phyloP scores from a whole-genome alignment of 805 yeast species.

The Suhomyces sp. region DNA sequence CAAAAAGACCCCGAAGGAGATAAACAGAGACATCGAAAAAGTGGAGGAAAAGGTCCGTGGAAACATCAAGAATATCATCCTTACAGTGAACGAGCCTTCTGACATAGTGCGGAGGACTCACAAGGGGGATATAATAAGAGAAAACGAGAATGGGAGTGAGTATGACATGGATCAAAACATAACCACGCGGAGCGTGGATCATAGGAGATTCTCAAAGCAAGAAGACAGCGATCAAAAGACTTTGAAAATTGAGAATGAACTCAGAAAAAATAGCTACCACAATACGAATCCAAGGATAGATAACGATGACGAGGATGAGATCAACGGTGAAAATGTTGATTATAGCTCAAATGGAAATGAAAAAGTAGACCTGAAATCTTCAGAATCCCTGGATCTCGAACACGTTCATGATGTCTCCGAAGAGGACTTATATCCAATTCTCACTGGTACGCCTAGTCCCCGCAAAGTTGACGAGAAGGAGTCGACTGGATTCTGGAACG shows the following conservation, averaged over 20 bases:
- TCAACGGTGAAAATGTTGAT: conserved; percentile 11
- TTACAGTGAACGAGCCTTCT: conserved; percentile 51
- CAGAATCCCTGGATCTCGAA: conserved; percentile 10
- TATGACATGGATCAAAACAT: conserved; percentile 28
- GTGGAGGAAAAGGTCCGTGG: conserved; percentile 70
- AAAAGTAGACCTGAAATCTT: conserved; percentile 1
- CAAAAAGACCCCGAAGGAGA: conserved; percentile 66
- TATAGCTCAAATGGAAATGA: conserved; percentile 5
- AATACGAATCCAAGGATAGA: conserved; percentile 21
- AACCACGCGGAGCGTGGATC: conserved; percentile 36
- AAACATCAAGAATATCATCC: conserved; percentile 66
- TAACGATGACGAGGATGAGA: conserved; percentile 29
- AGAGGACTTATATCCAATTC: conserved; percentile 4
- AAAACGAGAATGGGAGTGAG: conserved; percentile 29
- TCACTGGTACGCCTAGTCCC: background rate
- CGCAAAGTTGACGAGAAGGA: conserved; percentile 1
- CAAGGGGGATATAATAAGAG: conserved; percentile 84
- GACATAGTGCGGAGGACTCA: conserved; percentile 79
- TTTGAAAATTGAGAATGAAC: conserved; percentile 1
- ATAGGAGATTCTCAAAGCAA: conserved; percentile 29
- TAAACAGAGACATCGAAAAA: conserved; percentile 73
- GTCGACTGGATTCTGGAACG: conserved; percentile 43
- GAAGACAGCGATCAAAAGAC: background rate
- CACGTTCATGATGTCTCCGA: conserved; percentile 7
- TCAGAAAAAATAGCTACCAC: conserved; percentile 10